Evolutionary conservation across 306 rosid species (phyloP), one percentile per base, ranked within the genome.

Genomic region (Lathyrus tuberosus): DNA sequence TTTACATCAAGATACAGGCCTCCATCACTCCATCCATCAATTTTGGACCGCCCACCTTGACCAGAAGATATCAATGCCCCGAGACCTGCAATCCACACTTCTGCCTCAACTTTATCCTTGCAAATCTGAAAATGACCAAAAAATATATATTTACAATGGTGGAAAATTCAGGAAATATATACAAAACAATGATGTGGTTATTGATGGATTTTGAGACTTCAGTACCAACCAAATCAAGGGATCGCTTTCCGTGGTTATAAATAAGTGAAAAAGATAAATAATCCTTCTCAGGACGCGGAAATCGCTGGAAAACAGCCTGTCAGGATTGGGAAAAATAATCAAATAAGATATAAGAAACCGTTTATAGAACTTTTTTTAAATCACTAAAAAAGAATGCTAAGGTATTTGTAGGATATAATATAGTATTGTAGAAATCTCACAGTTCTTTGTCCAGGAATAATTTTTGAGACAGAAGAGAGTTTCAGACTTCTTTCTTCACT

Each of bases 391-490:
- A 57, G 59, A 24, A 78, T 9, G 47, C 46, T 22, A 49, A 43
- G 47, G 65, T 48, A 80, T 41, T 16, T 28, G 71, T 37, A 62
- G 59, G 31, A 65, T 62, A 57, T 64, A 69, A 75, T 42, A 72
- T 52, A 24, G 70, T 62, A 62, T 56, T 35, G 31, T 43, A 69
- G 60, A 74, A 71, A 79, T 84, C 98, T 87, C 77, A 94, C 97
- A 79, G 98, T 94, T 94, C 97, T 87, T 87, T 94, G 98, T 58
- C 98, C 98, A 62, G 98, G 96, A 60, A 94, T 86, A 78, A 90
- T 85, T 81, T 88, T 84, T 11, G 88, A 90, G 80, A 93, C 88
- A 51, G 90, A 85, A 72, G 88, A 89, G 83, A 93, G 82, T 87
- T 90, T 90, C 89, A 93, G 83, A 78, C 70, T 84, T 76, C 86